phyloP scores from a whole-genome alignment of 1,284 basidiomycete genomes.

The Cryptococcus depauperatus region DNA sequence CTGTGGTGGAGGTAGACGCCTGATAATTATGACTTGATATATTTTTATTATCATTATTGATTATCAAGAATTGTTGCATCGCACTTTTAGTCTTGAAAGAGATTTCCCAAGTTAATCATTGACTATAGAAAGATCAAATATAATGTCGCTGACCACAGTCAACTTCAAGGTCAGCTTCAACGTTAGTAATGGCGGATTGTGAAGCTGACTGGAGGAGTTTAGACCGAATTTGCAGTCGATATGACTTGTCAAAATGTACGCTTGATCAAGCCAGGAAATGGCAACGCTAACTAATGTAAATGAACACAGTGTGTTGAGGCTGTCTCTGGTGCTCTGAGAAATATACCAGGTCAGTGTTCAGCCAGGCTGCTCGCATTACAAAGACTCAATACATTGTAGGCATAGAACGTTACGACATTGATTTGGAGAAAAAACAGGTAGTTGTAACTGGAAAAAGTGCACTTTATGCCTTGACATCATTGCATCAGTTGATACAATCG shows the following conservation, averaged over 20 bases:
- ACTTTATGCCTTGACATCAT: slow-evolving; percentile 8
- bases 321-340: slow-evolving; percentile 31
- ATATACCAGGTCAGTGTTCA: slow-evolving; percentile 23
- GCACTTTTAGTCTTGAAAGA: no score
- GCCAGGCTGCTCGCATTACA: background rate
- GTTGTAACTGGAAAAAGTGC: slow-evolving; percentile 42
- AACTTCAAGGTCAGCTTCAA: slow-evolving; percentile 31
- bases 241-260: slow-evolving; percentile 44
- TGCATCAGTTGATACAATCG: background rate
- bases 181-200: background rate
- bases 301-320: slow-evolving; percentile 40
- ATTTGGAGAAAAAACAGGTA: slow-evolving; percentile 43
- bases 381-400: slow-evolving; percentile 20
- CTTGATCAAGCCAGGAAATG: background rate
- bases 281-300: background rate
- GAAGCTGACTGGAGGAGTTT: slow-evolving; percentile 3
- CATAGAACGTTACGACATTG: slow-evolving; percentile 44
- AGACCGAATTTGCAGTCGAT: slow-evolving; percentile 47
- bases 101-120: no score
- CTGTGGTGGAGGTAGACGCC: no score
- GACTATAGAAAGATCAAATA: no score
- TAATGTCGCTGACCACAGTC: slow-evolving; percentile 30
- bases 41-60: no score
- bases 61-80: no score
- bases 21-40: no score